Evolutionary conservation across 352 stramenopile genomes (phyloP).

Genomic region (Globisporangium spinosum): DNA sequence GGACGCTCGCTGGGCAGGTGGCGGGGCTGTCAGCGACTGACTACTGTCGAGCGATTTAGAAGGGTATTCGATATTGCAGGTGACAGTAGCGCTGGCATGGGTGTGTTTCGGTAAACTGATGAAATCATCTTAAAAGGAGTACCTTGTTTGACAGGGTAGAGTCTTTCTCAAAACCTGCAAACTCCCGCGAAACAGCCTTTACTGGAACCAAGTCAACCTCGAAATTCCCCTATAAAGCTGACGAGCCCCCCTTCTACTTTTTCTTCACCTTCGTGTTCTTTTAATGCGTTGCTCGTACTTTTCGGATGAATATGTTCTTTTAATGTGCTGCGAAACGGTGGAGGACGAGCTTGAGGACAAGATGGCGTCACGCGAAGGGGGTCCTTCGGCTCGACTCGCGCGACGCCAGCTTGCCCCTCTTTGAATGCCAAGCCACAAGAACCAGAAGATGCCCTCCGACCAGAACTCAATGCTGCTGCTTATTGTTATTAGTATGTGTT

Average conservation of each 20-base stretch:
- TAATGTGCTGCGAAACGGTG: background rate
- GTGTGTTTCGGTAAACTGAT: background rate
- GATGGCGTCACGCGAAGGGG: too few relatives aligned
- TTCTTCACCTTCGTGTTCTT: background rate
- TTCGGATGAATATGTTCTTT: background rate
- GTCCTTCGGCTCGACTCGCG: too few relatives aligned
- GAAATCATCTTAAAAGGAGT: background rate
- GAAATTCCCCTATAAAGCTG: background rate
- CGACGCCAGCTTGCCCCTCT: too few relatives aligned
- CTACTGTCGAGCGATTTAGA: background rate
- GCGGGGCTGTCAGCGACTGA: too few relatives aligned
- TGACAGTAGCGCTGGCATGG: too few relatives aligned
- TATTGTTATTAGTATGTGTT: too few relatives aligned
- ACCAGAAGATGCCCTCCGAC: too few relatives aligned
- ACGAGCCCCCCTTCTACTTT: background rate
- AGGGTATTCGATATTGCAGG: background rate
- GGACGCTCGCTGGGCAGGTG: too few relatives aligned
- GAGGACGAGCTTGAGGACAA: background rate
- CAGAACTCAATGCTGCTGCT: too few relatives aligned
- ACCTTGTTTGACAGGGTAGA: background rate
- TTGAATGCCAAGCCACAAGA: too few relatives aligned
- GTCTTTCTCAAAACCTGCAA: background rate
- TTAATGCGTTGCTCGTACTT: background rate
- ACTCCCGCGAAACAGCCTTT: constrained; percentile 3
- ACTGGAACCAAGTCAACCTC: background rate